Percentiles rank a stretch among this genome's conserved stretches.
Conservation (phyloP, 352 stramenopile genomes). For the Phytophthora pinifolia region DNA sequence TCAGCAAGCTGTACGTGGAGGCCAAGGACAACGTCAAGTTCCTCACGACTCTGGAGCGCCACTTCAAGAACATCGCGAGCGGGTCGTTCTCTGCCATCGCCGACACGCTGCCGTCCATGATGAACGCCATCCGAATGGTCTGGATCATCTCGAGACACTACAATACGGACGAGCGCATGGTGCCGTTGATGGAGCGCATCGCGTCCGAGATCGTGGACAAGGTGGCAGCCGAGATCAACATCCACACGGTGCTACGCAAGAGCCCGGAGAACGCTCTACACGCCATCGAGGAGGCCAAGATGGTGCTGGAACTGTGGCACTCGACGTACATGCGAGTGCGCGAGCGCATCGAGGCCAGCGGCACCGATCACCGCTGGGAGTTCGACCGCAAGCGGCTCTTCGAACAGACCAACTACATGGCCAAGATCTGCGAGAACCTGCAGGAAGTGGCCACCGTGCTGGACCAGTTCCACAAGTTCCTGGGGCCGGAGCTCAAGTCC, state of each 20-base stretch:
- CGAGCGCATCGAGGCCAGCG: constrained; percentile 93
- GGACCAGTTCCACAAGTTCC: constrained; percentile 96
- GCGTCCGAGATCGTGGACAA: constrained; percentile 94
- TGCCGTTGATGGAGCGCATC: constrained; percentile 96
- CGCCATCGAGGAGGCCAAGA: constrained; percentile 89
- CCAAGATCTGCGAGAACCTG: constrained; percentile 93
- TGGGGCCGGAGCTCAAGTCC: constrained; percentile 94
- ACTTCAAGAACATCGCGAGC: constrained; percentile 95
- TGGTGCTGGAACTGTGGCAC: constrained; percentile 93
- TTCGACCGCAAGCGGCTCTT: constrained; percentile 95
- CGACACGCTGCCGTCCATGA: constrained; percentile 95
- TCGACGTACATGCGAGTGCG: constrained; percentile 95
- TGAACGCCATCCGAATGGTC: constrained; percentile 97
- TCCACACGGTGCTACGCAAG: constrained; percentile 88
- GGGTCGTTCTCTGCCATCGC: constrained; percentile 92
- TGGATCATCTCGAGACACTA: constrained; percentile 98
- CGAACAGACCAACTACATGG: constrained; percentile 97
- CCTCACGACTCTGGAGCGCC: constrained; percentile 93
- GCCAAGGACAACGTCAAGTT: constrained; percentile 98
- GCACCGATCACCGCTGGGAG: constrained; percentile 95
- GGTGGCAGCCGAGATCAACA: constrained; percentile 90
- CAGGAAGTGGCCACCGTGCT: constrained; percentile 92
- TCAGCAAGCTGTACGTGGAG: constrained; percentile 95
- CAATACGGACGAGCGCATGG: constrained; percentile 97
- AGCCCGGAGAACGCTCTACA: constrained; percentile 73